Percentiles rank a stretch among this genome's conserved stretches.
Conservation (phyloP, 805 yeast species). For the Teunomyces stri region DNA sequence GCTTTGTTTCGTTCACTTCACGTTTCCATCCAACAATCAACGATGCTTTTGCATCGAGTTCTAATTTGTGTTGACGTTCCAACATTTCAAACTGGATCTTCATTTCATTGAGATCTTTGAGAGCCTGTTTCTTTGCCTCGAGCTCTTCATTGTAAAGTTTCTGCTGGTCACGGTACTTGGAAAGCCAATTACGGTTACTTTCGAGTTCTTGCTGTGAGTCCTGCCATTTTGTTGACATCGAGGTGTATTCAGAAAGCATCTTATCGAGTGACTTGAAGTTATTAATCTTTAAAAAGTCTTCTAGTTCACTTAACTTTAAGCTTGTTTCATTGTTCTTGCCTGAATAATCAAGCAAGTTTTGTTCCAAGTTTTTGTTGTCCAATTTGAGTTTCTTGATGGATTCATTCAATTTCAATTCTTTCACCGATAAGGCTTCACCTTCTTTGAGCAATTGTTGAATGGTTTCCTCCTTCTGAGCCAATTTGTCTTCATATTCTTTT, state of each 20-base stretch:
- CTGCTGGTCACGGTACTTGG: conserved; percentile 23
- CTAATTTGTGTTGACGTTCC: conserved; percentile 30
- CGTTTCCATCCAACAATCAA: conserved; percentile 28
- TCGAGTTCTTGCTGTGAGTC: conserved; percentile 16
- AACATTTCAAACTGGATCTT: conserved; percentile 32
- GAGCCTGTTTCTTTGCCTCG: conserved; percentile 15
- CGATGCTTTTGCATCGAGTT: conserved; percentile 31
- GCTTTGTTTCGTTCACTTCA: conserved; percentile 34
- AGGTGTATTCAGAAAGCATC: conserved; percentile 19
- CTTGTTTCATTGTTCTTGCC: conserved; percentile 31
- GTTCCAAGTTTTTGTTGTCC: conserved; percentile 28
- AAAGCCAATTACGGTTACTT: conserved; percentile 10
- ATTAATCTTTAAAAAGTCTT: conserved; percentile 25
- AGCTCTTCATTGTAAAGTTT: conserved; percentile 22
- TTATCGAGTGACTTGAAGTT: conserved; percentile 29
- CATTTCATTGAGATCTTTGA: conserved; percentile 27
- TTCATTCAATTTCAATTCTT: conserved; percentile 67
- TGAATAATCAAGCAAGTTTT: conserved; percentile 25
- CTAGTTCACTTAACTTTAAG: conserved; percentile 38
- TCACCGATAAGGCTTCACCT: conserved; percentile 68
- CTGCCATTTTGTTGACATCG: conserved; percentile 11
- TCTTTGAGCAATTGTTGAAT: conserved; percentile 69
- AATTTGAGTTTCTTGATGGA: conserved; percentile 59
- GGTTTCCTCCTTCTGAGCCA: conserved; percentile 49
- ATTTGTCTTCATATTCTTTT: conserved; percentile 3